Evolutionary conservation across 345 rosid genomes (phyloP).

Genomic region (Eucalyptus leucophloia): DNA sequence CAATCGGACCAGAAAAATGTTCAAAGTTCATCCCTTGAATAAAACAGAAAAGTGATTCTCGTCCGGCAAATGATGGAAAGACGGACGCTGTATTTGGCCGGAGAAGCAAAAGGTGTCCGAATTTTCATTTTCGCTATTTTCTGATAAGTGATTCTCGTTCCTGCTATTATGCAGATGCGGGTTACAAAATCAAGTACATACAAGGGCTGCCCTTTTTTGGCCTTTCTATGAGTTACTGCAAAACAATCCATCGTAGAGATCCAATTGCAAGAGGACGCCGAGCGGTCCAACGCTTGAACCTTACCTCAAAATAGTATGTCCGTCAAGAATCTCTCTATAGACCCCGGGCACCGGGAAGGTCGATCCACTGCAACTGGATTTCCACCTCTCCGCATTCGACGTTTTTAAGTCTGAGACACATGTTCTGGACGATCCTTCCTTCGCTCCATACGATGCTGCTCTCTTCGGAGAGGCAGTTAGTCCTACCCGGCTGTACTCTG

Average conservation of each 20-base stretch:
- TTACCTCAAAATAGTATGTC: not conserved
- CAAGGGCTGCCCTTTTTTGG: not conserved
- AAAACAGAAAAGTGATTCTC: not conserved
- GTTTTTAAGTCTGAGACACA: constrained; percentile 23
- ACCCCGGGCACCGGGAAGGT: constrained; percentile 4
- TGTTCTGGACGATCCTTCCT: constrained; percentile 11
- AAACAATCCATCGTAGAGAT: not conserved
- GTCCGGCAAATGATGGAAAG: not conserved
- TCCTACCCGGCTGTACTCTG: constrained; percentile 5
- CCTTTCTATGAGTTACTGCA: not conserved
- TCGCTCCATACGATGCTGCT: constrained; percentile 6
- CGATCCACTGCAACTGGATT: constrained; percentile 30
- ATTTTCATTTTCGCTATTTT: not conserved
- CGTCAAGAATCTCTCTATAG: not conserved
- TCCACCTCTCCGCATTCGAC: constrained; percentile 38
- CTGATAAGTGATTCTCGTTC: not conserved
- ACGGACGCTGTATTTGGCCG: not conserved
- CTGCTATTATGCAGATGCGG: not conserved
- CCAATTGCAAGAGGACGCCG: not conserved
- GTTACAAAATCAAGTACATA: not conserved
- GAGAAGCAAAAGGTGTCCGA: not conserved
- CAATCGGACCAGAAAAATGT: not conserved
- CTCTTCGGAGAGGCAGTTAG: constrained; percentile 25
- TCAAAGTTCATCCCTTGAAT: not conserved
- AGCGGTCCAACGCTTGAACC: not conserved